Base-by-base conservation (phyloP, 2,329 filamentous ascomycete genomes). In the Penicillium nordicum region DNA sequence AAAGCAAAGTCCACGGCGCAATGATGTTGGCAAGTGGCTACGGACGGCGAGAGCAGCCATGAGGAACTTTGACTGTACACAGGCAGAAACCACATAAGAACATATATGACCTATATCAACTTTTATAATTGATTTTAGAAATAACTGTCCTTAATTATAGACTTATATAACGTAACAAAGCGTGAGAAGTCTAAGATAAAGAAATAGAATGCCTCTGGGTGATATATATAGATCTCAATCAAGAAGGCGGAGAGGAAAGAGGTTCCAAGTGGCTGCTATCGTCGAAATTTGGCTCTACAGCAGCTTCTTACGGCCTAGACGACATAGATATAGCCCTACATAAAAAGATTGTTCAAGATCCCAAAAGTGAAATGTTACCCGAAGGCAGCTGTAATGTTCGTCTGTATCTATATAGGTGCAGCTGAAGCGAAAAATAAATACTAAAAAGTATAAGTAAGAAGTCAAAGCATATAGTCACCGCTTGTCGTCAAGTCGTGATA, bases 401-500 rank as follows among this genome's bases (percentile, higher is more conserved):
- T 23, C n/a, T 37, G n/a, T 2, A 4, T 34, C 32, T 16, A 25
- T 42, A 50, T 47, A 6, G 11, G 11, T 53, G 25, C 5, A 40
- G 10, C 21, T 7, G 5, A 43, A 32, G 18, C 29, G 8, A 10
- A 29, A 29, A 29, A 30, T 21, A 37, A 44, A 37, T 27, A 23
- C 30, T 55, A 37, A 42, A 43, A 45, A 53, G 16, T 30, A 42
- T 30, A 11, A 12, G 30, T 32, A 29, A 51, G 42, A 56, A 51
- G 29, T 23, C 16, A 53, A 52, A 16, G 9, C 21, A 36, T 42
- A 23, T 40, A 49, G 50, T 21, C 43, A 40, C 37, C 43, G 23
- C 32, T 52, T 47, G 23, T 57, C 55, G 21, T 54, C 40, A 55
- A 55, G 16, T 57, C 54, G 42, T 57, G 14, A 57, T 53, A 23